phyloP scores from a whole-genome alignment of 2,329 filamentous ascomycete genomes.

The Dactylella cylindrospora region DNA sequence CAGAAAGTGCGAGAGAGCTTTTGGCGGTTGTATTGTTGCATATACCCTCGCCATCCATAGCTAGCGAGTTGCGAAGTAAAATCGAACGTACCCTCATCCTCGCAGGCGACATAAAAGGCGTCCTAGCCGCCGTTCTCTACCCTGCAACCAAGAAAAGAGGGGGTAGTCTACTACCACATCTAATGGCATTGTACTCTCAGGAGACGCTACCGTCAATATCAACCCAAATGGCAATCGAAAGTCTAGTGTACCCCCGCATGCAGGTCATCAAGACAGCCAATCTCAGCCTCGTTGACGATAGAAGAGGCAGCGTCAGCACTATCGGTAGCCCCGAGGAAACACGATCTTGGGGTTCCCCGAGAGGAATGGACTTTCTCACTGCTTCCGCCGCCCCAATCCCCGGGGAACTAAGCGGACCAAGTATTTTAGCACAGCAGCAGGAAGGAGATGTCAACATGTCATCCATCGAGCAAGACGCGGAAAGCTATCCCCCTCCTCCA shows the following conservation, averaged over 20 bases:
- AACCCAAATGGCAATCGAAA: conserved; percentile 32
- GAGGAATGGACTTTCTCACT: neutral
- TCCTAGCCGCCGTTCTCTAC: conserved; percentile 48
- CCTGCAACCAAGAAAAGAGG: conserved; percentile 31
- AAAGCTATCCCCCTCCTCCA: conserved; percentile 21
- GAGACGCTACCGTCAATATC: neutral
- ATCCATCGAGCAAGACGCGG: neutral
- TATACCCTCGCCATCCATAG: conserved; percentile 39
- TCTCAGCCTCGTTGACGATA: neutral
- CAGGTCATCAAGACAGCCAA: conserved; percentile 37
- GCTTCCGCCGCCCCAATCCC: conserved; percentile 6
- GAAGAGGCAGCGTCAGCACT: conserved; percentile 18
- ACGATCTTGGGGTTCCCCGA: conserved; percentile 21
- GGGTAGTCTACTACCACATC: conserved; percentile 46
- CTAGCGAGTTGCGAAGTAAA: conserved; percentile 46
- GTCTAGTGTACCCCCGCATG: conserved; percentile 25
- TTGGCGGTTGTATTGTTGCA: conserved; percentile 43
- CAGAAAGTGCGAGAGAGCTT: conserved; percentile 38
- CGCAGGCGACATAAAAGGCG: conserved; percentile 44
- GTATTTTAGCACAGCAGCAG: neutral
- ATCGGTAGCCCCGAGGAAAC: conserved; percentile 15
- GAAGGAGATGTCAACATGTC: conserved; percentile 19
- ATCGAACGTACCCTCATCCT: conserved; percentile 48
- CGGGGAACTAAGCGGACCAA: too few relatives aligned
- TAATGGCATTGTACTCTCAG: conserved; percentile 31